phyloP scores from a whole-genome alignment of 768 basidiomycete species.

The Grammothele lineata region DNA sequence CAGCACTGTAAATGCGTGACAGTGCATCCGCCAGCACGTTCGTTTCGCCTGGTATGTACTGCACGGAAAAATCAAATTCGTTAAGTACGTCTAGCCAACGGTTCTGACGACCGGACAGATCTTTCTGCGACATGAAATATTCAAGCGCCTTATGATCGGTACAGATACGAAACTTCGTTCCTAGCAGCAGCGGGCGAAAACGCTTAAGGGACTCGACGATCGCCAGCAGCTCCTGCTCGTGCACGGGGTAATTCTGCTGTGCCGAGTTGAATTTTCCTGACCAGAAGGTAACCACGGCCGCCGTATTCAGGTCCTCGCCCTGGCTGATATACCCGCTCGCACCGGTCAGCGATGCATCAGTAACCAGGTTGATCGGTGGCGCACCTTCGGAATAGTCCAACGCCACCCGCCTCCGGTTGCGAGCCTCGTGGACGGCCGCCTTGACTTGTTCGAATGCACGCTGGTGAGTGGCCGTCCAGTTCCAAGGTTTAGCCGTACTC shows the following conservation, averaged over 20 bases:
- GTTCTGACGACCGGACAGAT: slow-evolving; percentile 15
- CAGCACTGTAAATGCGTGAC: slow-evolving; percentile 10
- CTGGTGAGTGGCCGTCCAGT: slow-evolving; percentile 24
- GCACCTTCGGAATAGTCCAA: slow-evolving; percentile 19
- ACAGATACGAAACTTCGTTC: slow-evolving; percentile 11
- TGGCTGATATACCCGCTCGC: slow-evolving; percentile 18
- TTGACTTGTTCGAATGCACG: slow-evolving; percentile 26
- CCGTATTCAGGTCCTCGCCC: slow-evolving; percentile 12
- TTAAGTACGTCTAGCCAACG: slow-evolving; percentile 16
- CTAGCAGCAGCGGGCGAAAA: slow-evolving; percentile 6
- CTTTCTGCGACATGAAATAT: slow-evolving; percentile 10
- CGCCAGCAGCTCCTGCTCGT: slow-evolving; percentile 32
- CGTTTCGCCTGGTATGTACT: slow-evolving; percentile 17
- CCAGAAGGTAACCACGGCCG: slow-evolving; percentile 19
- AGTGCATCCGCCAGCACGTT: slow-evolving; percentile 17
- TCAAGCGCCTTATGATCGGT: slow-evolving; percentile 17
- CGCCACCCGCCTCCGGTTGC: slow-evolving; percentile 10
- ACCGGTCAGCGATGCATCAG: slow-evolving; percentile 20
- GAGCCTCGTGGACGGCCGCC: neutral
- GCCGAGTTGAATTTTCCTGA: slow-evolving; percentile 23
- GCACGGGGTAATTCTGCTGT: slow-evolving; percentile 32
- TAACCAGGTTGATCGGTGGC: slow-evolving; percentile 17
- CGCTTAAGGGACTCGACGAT: slow-evolving; percentile 35
- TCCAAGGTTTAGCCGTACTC: slow-evolving; percentile 8
- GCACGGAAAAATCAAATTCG: slow-evolving; percentile 17